Evolutionary conservation across 805 yeast genomes (phyloP).

Genomic region (Nakazawaea anatomiae): DNA sequence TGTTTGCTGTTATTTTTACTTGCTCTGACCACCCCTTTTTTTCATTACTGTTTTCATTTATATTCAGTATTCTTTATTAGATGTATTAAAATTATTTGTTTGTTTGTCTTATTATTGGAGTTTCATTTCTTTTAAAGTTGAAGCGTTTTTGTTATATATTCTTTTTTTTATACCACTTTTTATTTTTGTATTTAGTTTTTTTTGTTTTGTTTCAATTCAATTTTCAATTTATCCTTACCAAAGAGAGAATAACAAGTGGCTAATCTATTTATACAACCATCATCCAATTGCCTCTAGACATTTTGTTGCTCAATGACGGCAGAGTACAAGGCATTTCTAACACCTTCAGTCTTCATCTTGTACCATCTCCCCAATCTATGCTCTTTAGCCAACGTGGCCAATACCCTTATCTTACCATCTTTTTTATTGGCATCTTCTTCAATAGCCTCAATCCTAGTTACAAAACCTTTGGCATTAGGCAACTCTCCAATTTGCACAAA

Average conservation of each 20-base stretch:
- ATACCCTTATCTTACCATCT: slow-evolving; percentile 45
- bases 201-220: not conserved
- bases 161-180: not conserved
- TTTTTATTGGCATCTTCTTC: slow-evolving; percentile 40
- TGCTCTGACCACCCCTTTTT: not conserved
- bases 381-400: slow-evolving; percentile 75
- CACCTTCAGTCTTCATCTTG: slow-evolving; percentile 45
- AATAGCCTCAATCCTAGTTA: slow-evolving; percentile 54
- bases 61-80: too few relatives aligned
- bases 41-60: not conserved
- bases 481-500: slow-evolving; percentile 55
- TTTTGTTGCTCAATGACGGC: slow-evolving; percentile 33
- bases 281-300: not conserved
- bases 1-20: slow-evolving; percentile 4
- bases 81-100: not conserved
- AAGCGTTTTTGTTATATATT: not conserved
- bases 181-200: not conserved
- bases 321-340: slow-evolving; percentile 68
- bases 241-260: too few relatives aligned
- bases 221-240: not conserved
- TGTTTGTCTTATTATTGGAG: not conserved
- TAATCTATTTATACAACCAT: too few relatives aligned
- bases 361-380: slow-evolving; percentile 89
- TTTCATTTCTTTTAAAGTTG: not conserved
- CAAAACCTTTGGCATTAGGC: slow-evolving; percentile 60